phyloP scores from a whole-genome alignment of 139 green algal genomes.

The Asterochloris sp. region DNA sequence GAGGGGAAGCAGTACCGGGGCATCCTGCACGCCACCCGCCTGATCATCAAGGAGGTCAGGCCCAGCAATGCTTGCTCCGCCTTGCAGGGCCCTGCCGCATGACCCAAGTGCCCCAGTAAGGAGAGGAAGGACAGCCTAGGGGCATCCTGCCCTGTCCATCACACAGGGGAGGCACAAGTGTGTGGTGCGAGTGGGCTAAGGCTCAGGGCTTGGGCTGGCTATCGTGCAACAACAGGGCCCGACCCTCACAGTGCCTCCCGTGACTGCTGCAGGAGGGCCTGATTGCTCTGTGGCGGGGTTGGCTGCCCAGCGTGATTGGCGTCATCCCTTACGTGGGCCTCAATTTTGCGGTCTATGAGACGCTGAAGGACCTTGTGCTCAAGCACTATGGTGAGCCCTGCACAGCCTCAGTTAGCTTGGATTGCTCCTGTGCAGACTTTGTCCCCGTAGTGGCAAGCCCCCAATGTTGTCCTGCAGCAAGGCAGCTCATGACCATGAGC shows the following conservation, averaged over 20 bases:
- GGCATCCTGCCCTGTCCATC: not conserved
- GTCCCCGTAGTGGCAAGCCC: too few species aligned
- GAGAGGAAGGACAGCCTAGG: not conserved
- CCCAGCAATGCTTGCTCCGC: not conserved
- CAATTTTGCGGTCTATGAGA: conserved; percentile 99
- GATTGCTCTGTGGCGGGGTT: conserved; percentile 92
- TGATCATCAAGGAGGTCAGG: conserved; percentile 72
- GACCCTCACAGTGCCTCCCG: too few species aligned
- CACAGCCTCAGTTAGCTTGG: not conserved
- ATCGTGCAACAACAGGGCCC: too few species aligned
- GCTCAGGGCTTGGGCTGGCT: too few species aligned
- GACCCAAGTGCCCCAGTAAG: too few species aligned
- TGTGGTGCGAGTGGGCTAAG: too few species aligned
- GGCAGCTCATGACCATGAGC: too few species aligned
- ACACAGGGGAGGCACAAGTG: too few species aligned
- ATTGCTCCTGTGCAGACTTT: too few species aligned
- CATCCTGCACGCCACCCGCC: conserved; percentile 80
- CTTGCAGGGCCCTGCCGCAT: too few species aligned
- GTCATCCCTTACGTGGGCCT: conserved; percentile 97
- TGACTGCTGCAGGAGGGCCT: conserved; percentile 71
- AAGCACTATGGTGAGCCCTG: conserved; percentile 62
- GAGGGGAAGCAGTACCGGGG: conserved; percentile 73
- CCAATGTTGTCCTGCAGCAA: too few species aligned
- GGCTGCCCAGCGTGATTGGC: conserved; percentile 95
- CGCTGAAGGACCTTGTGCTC: conserved; percentile 80